Conservation (phyloP, 441 rosid species). For the Euphorbia celastroides region DNA sequence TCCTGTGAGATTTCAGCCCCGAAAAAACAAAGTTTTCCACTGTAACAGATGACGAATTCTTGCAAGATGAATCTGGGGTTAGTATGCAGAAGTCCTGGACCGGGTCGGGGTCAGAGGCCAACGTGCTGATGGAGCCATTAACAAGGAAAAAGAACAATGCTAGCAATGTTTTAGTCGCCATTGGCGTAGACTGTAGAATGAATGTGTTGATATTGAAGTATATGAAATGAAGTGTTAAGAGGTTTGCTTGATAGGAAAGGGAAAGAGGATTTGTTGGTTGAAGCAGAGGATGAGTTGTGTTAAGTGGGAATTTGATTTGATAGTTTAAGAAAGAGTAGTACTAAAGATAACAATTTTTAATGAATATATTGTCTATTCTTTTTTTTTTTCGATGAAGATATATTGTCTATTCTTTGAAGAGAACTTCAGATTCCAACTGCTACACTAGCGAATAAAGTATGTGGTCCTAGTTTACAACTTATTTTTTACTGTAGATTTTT, state of each 20-base stretch:
- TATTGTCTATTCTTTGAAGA: no score
- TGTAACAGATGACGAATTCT: slow-evolving; percentile 47
- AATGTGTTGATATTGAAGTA: neutral
- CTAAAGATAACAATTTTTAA: slow-evolving; percentile 12
- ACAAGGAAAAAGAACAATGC: slow-evolving; percentile 24
- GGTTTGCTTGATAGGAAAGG: slow-evolving; percentile 30
- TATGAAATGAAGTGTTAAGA: neutral
- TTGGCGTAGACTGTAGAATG: neutral
- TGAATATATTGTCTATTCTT: no score
- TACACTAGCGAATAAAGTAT: no score
- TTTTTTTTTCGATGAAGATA: no score
- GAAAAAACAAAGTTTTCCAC: slow-evolving; percentile 53
- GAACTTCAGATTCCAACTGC: no score
- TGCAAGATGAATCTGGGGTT: slow-evolving; percentile 34
- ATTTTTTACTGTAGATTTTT: no score
- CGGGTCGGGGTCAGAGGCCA: slow-evolving; percentile 64
- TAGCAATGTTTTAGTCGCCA: slow-evolving; percentile 19
- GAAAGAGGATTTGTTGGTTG: slow-evolving; percentile 22
- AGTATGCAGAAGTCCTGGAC: slow-evolving; percentile 54
- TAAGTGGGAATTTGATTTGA: slow-evolving; percentile 14
- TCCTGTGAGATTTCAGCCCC: slow-evolving; percentile 42
- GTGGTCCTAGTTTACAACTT: no score
- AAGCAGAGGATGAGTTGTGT: slow-evolving; percentile 16
- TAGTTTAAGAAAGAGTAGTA: slow-evolving; percentile 19
- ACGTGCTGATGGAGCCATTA: slow-evolving; percentile 15